Conservation (phyloP, 352 stramenopile genomes). For the Globisporangium takayamanum region DNA sequence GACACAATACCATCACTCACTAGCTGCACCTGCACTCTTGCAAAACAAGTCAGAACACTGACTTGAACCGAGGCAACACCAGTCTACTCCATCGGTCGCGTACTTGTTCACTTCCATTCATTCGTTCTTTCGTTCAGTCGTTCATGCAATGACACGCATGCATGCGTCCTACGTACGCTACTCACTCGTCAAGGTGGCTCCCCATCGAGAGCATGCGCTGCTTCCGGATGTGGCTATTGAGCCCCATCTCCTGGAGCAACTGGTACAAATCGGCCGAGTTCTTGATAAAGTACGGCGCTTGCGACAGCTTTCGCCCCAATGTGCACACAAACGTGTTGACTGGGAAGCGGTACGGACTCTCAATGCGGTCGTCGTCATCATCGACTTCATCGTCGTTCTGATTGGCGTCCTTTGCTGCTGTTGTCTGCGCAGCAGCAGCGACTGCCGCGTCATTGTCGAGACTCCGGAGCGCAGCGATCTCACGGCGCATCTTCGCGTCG, state of each 20-base stretch:
- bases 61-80: too few species aligned
- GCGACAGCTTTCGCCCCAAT: constrained; percentile 70
- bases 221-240: constrained; percentile 72
- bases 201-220: constrained; percentile 62
- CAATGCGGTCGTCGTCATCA: constrained; percentile 17
- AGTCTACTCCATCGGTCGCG: too few species aligned
- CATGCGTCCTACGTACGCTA: neutral
- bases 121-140: neutral
- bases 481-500: constrained; percentile 15
- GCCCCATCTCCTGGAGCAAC: constrained; percentile 77
- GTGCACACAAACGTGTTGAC: constrained; percentile 86
- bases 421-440: constrained; percentile 3
- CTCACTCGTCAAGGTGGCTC: constrained; percentile 17
- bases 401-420: constrained; percentile 4
- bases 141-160: neutral
- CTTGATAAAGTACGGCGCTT: constrained; percentile 85
- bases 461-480: constrained; percentile 14
- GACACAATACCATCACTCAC: too few species aligned
- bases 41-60: too few species aligned
- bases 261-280: constrained; percentile 83
- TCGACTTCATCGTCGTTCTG: constrained; percentile 30
- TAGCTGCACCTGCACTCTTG: too few species aligned
- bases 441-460: constrained; percentile 17
- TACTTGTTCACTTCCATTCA: neutral
- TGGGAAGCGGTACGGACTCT: constrained; percentile 51